phyloP scores from a whole-genome alignment of 139 green algal genomes.

The Chlorella sp. region DNA sequence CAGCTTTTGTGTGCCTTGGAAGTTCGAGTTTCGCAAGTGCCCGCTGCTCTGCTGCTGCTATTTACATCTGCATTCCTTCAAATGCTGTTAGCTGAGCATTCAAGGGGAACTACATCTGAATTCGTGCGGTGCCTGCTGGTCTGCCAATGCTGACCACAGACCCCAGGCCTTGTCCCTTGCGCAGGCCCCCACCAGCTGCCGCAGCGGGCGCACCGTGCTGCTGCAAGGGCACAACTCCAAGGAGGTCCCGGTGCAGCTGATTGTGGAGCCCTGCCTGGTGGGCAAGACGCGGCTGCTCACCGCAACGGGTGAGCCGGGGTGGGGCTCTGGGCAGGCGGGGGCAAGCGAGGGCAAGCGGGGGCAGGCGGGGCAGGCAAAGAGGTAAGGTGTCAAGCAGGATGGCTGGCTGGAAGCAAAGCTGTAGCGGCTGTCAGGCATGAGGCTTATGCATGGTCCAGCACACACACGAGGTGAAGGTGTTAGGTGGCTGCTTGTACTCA shows the following conservation, averaged over 20 bases:
- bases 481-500: not conserved
- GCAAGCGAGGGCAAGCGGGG: not conserved
- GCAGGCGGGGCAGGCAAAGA: not conserved
- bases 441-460: not conserved
- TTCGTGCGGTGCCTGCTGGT: not conserved
- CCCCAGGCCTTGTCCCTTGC: not conserved
- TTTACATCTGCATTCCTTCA: no score
- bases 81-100: no score
- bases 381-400: no score
- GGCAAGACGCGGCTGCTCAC: not conserved
- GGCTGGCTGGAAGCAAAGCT: no score
- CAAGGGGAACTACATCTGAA: no score
- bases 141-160: no score
- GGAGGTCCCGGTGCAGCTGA: not conserved
- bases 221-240: not conserved
- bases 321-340: not conserved
- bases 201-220: not conserved
- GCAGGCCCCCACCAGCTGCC: constrained; percentile 3
- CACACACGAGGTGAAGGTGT: not conserved
- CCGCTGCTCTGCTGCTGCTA: not conserved
- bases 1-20: no score
- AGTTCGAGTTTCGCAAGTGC: not conserved
- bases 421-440: not conserved
- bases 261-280: not conserved
- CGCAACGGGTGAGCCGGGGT: not conserved